Percentiles rank a stretch among this genome's conserved stretches.
These are phyloP conservation scores for Adenanthera pavonina DNA, from an alignment of 306 rosid genomes.

Conservation along the genomic window DNA sequence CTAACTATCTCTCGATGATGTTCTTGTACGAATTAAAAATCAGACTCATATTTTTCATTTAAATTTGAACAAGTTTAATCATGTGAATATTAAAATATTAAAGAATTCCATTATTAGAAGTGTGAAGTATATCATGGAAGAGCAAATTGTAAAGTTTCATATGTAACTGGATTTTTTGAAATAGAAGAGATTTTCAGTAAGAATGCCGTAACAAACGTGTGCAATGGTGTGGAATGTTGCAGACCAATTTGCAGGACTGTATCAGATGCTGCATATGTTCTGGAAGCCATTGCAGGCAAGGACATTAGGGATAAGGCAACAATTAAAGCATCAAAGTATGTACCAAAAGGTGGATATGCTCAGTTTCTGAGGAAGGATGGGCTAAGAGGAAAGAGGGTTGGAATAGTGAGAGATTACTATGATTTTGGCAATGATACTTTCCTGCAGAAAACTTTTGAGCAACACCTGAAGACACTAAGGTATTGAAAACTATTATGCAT, in stretches of 20 bases:
- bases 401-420: constrained; percentile 47
- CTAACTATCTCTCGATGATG: neutral
- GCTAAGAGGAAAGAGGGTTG: constrained; percentile 68
- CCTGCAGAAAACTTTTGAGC: constrained; percentile 42
- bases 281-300: constrained; percentile 60
- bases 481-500: constrained; percentile 34
- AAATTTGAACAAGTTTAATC: neutral
- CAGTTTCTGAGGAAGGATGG: constrained; percentile 59
- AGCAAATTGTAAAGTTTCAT: neutral
- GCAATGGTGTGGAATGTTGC: constrained; percentile 32
- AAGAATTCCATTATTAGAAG: neutral
- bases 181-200: neutral
- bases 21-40: neutral
- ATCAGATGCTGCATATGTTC: constrained; percentile 69
- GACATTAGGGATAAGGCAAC: constrained; percentile 54
- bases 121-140: neutral
- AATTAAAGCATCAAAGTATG: constrained; percentile 50
- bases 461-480: constrained; percentile 62
- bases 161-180: neutral
- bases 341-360: constrained; percentile 62
- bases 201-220: neutral
- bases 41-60: neutral
- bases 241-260: constrained; percentile 75
- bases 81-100: neutral
- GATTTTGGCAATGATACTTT: constrained; percentile 32